Percentiles rank a stretch among this genome's conserved stretches.
phyloP scores from a whole-genome alignment of 495 filamentous ascomycete species.

The Talaromyces stipitatus region DNA sequence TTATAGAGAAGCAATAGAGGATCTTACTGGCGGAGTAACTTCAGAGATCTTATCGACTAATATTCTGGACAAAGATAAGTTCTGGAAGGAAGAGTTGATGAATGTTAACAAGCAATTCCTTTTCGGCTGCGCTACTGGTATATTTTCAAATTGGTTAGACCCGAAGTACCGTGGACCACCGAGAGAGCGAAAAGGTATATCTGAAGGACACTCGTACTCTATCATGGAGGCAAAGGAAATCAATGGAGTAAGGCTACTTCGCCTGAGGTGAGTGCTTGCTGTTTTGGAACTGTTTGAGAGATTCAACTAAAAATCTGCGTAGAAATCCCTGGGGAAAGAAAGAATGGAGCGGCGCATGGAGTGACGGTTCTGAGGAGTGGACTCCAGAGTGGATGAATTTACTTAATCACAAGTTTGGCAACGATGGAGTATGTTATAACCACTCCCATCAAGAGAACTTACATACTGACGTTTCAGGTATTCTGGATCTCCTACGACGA shows the following conservation, averaged over 20 bases:
- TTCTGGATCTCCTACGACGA: constrained; percentile 76
- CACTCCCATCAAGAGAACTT: not conserved
- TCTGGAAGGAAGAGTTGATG: constrained; percentile 82
- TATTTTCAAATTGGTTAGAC: constrained; percentile 50
- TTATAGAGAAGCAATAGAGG: constrained; percentile 76
- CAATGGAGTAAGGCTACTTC: constrained; percentile 64
- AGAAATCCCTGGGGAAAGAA: constrained; percentile 83
- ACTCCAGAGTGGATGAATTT: constrained; percentile 79
- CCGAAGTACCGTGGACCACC: constrained; percentile 28
- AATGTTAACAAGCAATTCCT: constrained; percentile 82
- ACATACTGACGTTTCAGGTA: constrained; percentile 26
- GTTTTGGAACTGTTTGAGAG: not conserved
- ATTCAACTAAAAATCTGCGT: constrained; percentile 6
- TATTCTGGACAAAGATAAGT: constrained; percentile 78
- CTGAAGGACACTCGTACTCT: constrained; percentile 80
- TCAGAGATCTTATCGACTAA: constrained; percentile 72
- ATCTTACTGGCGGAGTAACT: constrained; percentile 87
- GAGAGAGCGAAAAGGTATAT: constrained; percentile 61
- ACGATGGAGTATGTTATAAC: constrained; percentile 56
- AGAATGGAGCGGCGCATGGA: constrained; percentile 81
- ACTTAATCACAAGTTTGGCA: constrained; percentile 75
- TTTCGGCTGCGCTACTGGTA: constrained; percentile 72
- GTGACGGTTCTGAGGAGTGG: constrained; percentile 88
- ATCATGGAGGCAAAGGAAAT: constrained; percentile 77
- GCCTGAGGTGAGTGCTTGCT: constrained; percentile 46